Evolutionary conservation across 805 yeast genomes (phyloP), one percentile per base, ranked within the genome.

Genomic region (Tanozyma kutaoensis): DNA sequence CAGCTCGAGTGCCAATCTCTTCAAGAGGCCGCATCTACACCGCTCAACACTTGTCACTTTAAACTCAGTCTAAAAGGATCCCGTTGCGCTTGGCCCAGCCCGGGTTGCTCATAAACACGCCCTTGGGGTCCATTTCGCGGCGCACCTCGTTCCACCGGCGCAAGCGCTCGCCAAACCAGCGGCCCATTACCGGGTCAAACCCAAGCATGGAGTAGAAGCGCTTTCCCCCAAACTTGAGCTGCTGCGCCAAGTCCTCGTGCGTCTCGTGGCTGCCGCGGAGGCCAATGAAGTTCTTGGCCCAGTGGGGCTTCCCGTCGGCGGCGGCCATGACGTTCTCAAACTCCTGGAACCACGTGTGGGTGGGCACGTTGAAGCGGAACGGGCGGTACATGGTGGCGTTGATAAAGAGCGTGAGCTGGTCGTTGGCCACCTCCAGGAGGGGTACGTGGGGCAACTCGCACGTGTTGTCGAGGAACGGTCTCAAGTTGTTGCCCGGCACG

Each of bases 371-470:
- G 30, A 69, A 66, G 20, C 69, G 66, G 52, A 88, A 88, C n/a
- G 98, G 98, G 51, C 96, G 68, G 52, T 86, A 88, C 73, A 88
- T 80, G 2, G 97, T 88, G 6, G 95, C 95, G 47, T 88, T 91
- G 42, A 88, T 66, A 55, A 79, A 85, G 33, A 88, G 48, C 0
- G 95, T 80, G 40, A 88, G 62, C 50, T 82, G 93, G 25, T 75
- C 71, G 46, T 81, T 80, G 20, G 77, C 64, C 23, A 72, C 59
- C 17, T 60, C 50, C 3, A 71, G 65, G 3, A 27, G 34, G 34
- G 66, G 64, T 31, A 76, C 55, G 30, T 56, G 52, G 20, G 25
- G 24, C 28, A 31, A 33, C 24, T 37, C 39, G 8, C 95, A 94
- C 1, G 95, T 75, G 38, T 69, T 70, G 43, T 88, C 97, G 39